These are phyloP conservation scores for Elaeagnus macrophylla DNA, from an alignment of 306 rosid genomes.

Conservation along the genomic window DNA sequence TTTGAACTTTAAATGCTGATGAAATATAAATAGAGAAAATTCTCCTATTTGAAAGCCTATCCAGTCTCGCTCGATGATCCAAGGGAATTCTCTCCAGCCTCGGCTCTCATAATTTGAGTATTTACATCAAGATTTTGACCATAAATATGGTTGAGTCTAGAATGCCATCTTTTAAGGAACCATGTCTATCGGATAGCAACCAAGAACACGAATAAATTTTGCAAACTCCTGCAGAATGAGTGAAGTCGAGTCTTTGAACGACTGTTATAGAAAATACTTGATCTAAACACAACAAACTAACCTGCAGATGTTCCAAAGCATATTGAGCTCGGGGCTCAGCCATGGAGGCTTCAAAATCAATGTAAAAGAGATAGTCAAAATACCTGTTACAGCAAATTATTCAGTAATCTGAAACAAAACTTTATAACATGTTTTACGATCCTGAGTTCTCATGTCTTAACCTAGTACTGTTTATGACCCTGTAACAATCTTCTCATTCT, in stretches of 20 bases:
- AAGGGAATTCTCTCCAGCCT: too few species aligned
- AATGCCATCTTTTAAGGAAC: neutral
- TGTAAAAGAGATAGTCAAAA: slow-evolving; percentile 77
- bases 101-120: too few species aligned
- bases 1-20: too few species aligned
- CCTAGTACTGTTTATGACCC: neutral
- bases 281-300: slow-evolving; percentile 1
- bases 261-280: neutral
- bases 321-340: slow-evolving; percentile 70
- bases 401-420: neutral
- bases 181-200: slow-evolving; percentile 46
- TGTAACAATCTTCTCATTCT: too few species aligned
- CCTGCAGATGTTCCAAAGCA: slow-evolving; percentile 79
- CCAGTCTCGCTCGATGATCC: too few species aligned
- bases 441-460: neutral
- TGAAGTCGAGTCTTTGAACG: neutral
- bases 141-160: too few species aligned
- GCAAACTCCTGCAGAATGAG: slow-evolving; percentile 42
- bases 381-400: slow-evolving; percentile 43
- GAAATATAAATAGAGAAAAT: too few species aligned
- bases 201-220: slow-evolving; percentile 47
- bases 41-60: too few species aligned
- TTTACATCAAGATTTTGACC: too few species aligned
- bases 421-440: neutral
- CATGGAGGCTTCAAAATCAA: slow-evolving; percentile 91